Evolutionary conservation across 1,139 yeast genomes (phyloP).

Genomic region (Candida sp.): DNA sequence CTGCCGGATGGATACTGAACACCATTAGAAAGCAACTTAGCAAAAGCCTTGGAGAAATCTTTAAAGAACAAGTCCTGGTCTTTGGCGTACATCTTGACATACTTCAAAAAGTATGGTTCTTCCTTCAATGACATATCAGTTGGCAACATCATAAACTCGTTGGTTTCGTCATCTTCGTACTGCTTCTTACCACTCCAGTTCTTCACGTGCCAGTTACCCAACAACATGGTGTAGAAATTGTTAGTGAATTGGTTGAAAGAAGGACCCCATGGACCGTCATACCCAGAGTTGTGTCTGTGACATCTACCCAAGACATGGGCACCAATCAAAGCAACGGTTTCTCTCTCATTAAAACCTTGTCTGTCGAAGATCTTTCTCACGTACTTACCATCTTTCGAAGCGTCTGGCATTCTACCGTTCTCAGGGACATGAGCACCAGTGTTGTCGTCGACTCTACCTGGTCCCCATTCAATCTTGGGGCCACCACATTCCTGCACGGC

Average conservation of each 20-base stretch:
- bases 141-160: slow-evolving; percentile 89
- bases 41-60: slow-evolving; percentile 74
- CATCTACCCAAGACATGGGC: slow-evolving; percentile 89
- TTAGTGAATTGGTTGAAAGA: slow-evolving; percentile 85
- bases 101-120: slow-evolving; percentile 66
- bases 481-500: slow-evolving; percentile 90
- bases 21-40: slow-evolving; percentile 76
- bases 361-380: slow-evolving; percentile 69
- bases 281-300: slow-evolving; percentile 71
- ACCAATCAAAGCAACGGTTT: slow-evolving; percentile 86
- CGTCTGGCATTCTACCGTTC: slow-evolving; percentile 85
- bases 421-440: slow-evolving; percentile 50
- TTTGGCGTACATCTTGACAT: slow-evolving; percentile 73
- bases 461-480: slow-evolving; percentile 86
- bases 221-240: slow-evolving; percentile 75
- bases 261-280: slow-evolving; percentile 96
- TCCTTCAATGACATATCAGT: slow-evolving; percentile 78
- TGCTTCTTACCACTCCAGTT: slow-evolving; percentile 81
- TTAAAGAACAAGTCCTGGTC: slow-evolving; percentile 72
- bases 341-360: slow-evolving; percentile 82
- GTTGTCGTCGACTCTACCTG: slow-evolving; percentile 58
- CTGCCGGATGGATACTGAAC: slow-evolving; percentile 57
- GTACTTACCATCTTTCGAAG: slow-evolving; percentile 68
- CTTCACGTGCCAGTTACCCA: slow-evolving; percentile 78
- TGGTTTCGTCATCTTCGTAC: slow-evolving; percentile 74